Base-by-base conservation (phyloP, 2,329 filamentous ascomycete genomes). In the Septoria linicola region DNA sequence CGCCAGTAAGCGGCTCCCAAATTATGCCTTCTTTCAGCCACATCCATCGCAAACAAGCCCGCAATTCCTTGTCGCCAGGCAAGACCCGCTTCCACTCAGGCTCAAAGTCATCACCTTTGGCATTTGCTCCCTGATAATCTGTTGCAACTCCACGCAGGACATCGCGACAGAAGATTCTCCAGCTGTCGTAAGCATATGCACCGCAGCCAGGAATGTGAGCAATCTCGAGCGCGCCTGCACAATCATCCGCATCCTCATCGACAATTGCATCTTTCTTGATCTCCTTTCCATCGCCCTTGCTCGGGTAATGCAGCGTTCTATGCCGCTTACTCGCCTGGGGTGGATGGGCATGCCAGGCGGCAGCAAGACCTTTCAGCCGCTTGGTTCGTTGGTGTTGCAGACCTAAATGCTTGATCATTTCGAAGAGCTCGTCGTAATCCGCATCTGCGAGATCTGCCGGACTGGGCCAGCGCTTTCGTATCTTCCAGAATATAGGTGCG, bases 121-220 rank as follows among this genome's bases (percentile, higher is more conserved):
- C 72, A 58, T 59, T 80, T 66, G 62, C 74, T 1, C 86, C 87
- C 62, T 82, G 84, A 80, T 85, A 89, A 57, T 84, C 81, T 8
- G 71, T 67, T 1, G 85, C 82, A 14, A 83, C 69, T 0, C 83
- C 85, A 6, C 90, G 79, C 19, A 95, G 69, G 25, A 79, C 76
- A 66, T 96, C 91, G 1, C 91, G 82, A 67, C 89, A 96, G 69
- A 96, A 96, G 57, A 96, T 96, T 2, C 91, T 82, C 88, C 89
- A 96, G 64, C 87, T 91, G 69, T 96, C 91, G 41, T 92, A 75
- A 0, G 89, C 87, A 68, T 96, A 96, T 1, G 82, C 77, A 13
- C 90, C 88, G 49, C 79, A 68, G 47, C 88, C 84, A 0, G 89
- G 90, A 51, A 96, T 73, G 68, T 95, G 88, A 0, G 86, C 89